Evolutionary conservation across 495 filamentous ascomycete genomes (phyloP).

Genomic region (Gamarada debralockiae): DNA sequence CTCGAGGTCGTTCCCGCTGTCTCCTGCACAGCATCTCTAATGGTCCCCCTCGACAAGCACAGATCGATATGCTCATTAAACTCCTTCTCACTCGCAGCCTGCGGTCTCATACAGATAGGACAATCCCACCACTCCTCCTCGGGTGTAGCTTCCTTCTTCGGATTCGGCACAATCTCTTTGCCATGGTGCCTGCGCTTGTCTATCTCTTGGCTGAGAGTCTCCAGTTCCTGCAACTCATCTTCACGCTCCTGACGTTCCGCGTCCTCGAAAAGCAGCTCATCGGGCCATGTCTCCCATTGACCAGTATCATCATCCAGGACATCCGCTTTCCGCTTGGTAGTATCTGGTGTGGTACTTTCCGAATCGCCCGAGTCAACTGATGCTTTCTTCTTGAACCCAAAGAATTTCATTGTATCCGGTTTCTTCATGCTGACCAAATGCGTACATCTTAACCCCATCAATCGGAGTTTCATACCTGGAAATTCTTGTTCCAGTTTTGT

Average conservation of each 20-base stretch:
- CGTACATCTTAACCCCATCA: slow-evolving; percentile 88
- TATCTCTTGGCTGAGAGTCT: slow-evolving; percentile 59
- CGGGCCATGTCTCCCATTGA: slow-evolving; percentile 63
- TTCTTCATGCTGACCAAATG: slow-evolving; percentile 83
- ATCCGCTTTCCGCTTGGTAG: slow-evolving; percentile 22
- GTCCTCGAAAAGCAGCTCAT: slow-evolving; percentile 64
- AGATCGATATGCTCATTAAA: slow-evolving; percentile 97
- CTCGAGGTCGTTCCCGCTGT: slow-evolving; percentile 1
- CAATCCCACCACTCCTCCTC: slow-evolving; percentile 69
- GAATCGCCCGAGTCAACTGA: slow-evolving; percentile 1
- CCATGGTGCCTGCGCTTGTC: slow-evolving; percentile 36
- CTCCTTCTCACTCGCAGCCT: slow-evolving; percentile 65
- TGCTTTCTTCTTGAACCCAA: slow-evolving; percentile 53
- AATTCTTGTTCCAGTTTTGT: slow-evolving; percentile 83
- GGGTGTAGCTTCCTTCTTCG: slow-evolving; percentile 28
- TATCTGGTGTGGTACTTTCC: slow-evolving; percentile 7
- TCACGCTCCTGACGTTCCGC: slow-evolving; percentile 52
- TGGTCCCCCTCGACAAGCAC: slow-evolving; percentile 82
- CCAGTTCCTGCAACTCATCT: slow-evolving; percentile 61
- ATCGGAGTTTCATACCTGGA: slow-evolving; percentile 71
- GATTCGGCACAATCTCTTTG: slow-evolving; percentile 47
- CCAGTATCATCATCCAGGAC: slow-evolving; percentile 19
- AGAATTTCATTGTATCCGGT: slow-evolving; percentile 68
- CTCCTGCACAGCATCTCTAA: slow-evolving; percentile 72
- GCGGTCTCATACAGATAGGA: slow-evolving; percentile 75